Conservation (phyloP, 148 eudicot species). For the Fagopyrum homotropicum region DNA sequence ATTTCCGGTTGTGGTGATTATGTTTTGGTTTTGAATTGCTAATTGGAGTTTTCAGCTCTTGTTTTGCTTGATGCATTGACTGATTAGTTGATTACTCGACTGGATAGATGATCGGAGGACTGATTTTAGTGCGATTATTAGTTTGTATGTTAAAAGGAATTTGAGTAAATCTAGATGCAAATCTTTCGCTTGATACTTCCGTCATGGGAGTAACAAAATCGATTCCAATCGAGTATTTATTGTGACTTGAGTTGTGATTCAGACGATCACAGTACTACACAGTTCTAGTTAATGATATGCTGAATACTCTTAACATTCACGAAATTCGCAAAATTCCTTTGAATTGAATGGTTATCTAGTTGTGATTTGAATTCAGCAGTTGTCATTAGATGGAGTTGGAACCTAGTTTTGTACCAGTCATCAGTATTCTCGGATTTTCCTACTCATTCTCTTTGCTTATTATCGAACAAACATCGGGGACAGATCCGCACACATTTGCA, state of each 20-base stretch:
- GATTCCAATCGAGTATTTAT: neutral
- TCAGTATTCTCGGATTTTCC: neutral
- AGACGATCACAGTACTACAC: neutral
- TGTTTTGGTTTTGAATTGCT: neutral
- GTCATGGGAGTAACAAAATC: neutral
- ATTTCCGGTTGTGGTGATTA: neutral
- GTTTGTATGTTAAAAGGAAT: neutral
- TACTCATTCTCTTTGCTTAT: neutral
- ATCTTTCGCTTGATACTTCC: neutral
- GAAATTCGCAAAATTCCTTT: neutral
- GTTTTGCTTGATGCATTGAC: neutral
- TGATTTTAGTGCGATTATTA: neutral
- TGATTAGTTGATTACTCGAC: neutral
- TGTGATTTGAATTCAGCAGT: neutral
- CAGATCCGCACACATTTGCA: neutral
- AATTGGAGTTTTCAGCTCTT: neutral
- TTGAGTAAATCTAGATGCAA: conserved; percentile 3
- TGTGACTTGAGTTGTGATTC: neutral
- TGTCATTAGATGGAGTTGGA: neutral
- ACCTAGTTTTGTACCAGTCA: neutral
- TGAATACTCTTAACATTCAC: neutral
- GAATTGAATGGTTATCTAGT: neutral
- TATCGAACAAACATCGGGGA: neutral
- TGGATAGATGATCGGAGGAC: neutral
- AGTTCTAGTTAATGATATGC: neutral